phyloP scores from a whole-genome alignment of 2,329 filamentous ascomycete species.

The Furcasterigmium furcatum region DNA sequence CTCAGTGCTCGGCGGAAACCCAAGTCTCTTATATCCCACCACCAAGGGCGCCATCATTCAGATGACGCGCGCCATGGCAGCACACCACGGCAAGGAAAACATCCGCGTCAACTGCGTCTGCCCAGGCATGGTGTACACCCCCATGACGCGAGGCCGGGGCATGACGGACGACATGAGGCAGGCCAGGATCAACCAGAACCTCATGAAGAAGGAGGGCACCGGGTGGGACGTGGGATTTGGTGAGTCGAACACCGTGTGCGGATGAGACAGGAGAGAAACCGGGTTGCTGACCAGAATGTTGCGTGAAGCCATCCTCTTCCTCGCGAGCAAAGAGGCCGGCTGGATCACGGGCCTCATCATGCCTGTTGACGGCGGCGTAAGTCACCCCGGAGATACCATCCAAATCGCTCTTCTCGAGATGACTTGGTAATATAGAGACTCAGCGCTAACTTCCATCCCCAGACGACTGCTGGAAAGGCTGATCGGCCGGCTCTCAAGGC shows the following conservation, averaged over 20 bases:
- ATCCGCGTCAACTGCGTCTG: slow-evolving; percentile 26
- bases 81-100: slow-evolving; percentile 30
- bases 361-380: slow-evolving; percentile 38
- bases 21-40: slow-evolving; percentile 34
- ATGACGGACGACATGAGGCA: slow-evolving; percentile 35
- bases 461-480: too few relatives aligned
- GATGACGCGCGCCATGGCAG: slow-evolving; percentile 42
- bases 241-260: too few relatives aligned
- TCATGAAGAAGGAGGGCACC: slow-evolving; percentile 37
- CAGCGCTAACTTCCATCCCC: too few relatives aligned
- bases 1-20: slow-evolving; percentile 27
- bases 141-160: slow-evolving; percentile 38
- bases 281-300: too few relatives aligned
- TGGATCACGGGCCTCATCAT: slow-evolving; percentile 40
- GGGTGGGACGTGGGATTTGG: slow-evolving; percentile 37
- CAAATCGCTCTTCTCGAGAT: too few relatives aligned
- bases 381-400: too few relatives aligned
- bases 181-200: slow-evolving; percentile 30
- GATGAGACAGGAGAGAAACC: too few relatives aligned
- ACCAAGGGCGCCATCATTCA: slow-evolving; percentile 38
- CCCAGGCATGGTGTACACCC: slow-evolving; percentile 49
- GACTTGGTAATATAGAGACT: too few relatives aligned
- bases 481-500: too few relatives aligned
- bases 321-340: slow-evolving; percentile 34
- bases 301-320: slow-evolving; percentile 33